Evolutionary conservation across 1,284 basidiomycete genomes (phyloP), one percentile per base, ranked within the genome.

Genomic region (Cerioporus squamosus): DNA sequence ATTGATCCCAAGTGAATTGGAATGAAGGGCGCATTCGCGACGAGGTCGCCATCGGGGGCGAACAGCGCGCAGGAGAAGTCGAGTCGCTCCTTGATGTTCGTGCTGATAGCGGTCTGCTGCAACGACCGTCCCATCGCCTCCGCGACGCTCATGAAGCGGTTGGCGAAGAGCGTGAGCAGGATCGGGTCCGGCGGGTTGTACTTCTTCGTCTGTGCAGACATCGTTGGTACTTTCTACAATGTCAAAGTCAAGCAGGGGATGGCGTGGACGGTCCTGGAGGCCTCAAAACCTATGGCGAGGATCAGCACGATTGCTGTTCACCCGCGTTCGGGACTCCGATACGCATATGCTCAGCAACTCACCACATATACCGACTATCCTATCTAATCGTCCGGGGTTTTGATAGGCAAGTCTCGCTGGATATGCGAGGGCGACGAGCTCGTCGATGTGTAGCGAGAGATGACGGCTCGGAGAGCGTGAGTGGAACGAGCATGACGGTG

Each of bases 21-120:
- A 69, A 92, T 91, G 72, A 90, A 91, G 5, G 94, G 94, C 1
- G 94, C 94, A 74, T 97, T 96, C 24, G 94, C 93, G 29, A 97
- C 93, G 15, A 97, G 79, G 66, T 95, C 93, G 0, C 95, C 94
- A 66, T 95, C 91, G 4, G 94, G 94, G 1, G 91, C 88, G 68
- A 97, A 97, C 44, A 97, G 79, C 0, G 94, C 95, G 72, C 94
- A 95, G 17, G 91, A 94, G 72, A 93, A 95, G 74, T 95, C 93
- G 23, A 95, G 82, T 4, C 93, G 83, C 71, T 95, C 93, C 73
- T 95, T 94, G 79, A 95, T 95, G 70, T 95, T 95, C 18, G 92
- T 94, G 66, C 89, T 91, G 66, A 97, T 95, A 2, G 93, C 88
- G 0, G 94, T 96, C 75, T 97, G 92, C 71, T 91, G 93, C 10